Base-by-base conservation (phyloP, 1,284 basidiomycete species). In the Inonotus hispidus region DNA sequence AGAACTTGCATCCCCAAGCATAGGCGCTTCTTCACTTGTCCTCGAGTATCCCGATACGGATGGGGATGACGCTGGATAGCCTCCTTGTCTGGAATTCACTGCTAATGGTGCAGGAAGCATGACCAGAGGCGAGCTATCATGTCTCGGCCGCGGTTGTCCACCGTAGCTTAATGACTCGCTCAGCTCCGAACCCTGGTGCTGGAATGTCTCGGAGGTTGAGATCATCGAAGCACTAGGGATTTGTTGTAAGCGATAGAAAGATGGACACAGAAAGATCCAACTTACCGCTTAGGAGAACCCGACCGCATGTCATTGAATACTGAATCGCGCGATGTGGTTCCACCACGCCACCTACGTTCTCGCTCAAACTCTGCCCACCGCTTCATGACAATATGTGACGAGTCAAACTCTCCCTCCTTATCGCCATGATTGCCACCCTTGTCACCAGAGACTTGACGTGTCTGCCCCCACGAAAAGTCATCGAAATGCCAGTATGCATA, bases 401-500 rank as follows among this genome's bases (percentile, higher is more conserved):
- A 95, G 76, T 99, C 96, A 70, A 99, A 99, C 71, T 92, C 90
- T 73, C 96, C 97, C 63, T 94, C 90, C 75, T 95, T 97, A 71
- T 92, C 92, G 37, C 88, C 92, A 68, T 94, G 92, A 61, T 83
- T 76, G 14, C 68, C 81, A 38, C 77, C 82, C 66, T 82, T 82
- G 67, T 91, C 90, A 10, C 93, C 93, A 58, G 84, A 81, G 64
- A 98, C 79, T 75, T 87, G 88, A 65, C 96, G 83, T 38, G 96
- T 98, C 75, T 96, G 91, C 76, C 97, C 97, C 96, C 96, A 99
- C 19, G 92, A 94, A 76, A 99, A 99, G 79, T 99, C 97, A 72
- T 99, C 96, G 74, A 99, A 98, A 75, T 98, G 95, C 95, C 95
- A 98, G 77, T 93, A 99, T 38, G 95, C 84, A 74, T 98, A 98